These are phyloP conservation scores for Salix suchowensis DNA, from an alignment of 345 rosid genomes.

Conservation along the genomic window DNA sequence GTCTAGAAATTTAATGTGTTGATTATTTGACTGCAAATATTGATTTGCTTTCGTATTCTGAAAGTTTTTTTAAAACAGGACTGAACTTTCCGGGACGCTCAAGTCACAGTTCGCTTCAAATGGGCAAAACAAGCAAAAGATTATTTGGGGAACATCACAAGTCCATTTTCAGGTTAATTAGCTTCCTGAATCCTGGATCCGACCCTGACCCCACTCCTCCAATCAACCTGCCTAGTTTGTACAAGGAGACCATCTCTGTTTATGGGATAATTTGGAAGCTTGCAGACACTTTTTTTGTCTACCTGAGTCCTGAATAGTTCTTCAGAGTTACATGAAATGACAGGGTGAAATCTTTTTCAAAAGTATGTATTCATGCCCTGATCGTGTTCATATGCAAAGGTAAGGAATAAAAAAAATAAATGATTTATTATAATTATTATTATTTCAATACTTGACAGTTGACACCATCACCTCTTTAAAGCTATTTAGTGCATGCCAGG, in stretches of 20 bases:
- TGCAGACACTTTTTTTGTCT: not conserved
- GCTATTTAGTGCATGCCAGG: too few species aligned
- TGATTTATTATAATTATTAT: not conserved
- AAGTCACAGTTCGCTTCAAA: slow-evolving; percentile 7
- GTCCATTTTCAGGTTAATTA: not conserved
- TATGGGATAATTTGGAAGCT: not conserved
- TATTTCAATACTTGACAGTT: not conserved
- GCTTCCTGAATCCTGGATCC: too few species aligned
- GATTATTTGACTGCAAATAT: too few species aligned
- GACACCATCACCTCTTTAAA: not conserved
- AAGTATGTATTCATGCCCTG: not conserved
- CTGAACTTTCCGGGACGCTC: not conserved
- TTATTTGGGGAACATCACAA: not conserved
- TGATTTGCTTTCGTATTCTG: not conserved
- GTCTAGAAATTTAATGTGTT: too few species aligned
- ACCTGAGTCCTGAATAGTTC: not conserved
- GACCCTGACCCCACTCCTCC: not conserved
- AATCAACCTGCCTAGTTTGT: not conserved
- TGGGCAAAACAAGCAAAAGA: not conserved
- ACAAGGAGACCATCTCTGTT: not conserved
- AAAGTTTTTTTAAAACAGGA: not conserved
- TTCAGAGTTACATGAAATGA: not conserved
- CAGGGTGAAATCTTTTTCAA: not conserved
- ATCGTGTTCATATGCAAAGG: not conserved
- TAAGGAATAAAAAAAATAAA: not conserved